phyloP scores from a whole-genome alignment of 306 rosid genomes.

The Rosa persica region DNA sequence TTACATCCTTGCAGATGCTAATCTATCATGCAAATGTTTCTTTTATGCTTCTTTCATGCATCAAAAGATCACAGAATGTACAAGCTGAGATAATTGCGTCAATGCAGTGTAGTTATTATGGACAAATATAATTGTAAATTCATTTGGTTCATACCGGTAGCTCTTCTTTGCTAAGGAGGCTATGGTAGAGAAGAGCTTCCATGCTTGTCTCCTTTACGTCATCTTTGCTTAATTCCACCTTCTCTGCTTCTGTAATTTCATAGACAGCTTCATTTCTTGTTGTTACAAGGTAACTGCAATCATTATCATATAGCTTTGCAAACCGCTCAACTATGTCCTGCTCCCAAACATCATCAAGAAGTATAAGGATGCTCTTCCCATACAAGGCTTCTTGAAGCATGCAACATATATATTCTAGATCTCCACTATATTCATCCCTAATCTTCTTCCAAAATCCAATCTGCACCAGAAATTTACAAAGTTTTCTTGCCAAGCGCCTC shows the following conservation, averaged over 20 bases:
- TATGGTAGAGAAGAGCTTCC: conserved; percentile 29
- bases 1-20: neutral
- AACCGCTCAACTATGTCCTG: conserved; percentile 36
- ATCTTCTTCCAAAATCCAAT: conserved; percentile 38
- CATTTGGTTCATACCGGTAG: conserved; percentile 20
- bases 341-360: conserved; percentile 41
- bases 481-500: conserved; percentile 30
- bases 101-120: neutral
- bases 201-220: conserved; percentile 32
- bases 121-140: neutral
- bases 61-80: neutral
- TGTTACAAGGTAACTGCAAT: conserved; percentile 34
- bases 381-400: conserved; percentile 36
- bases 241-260: conserved; percentile 41
- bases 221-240: conserved; percentile 30
- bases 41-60: conserved; percentile 1
- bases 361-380: conserved; percentile 32
- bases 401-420: conserved; percentile 28
- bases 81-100: neutral
- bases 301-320: conserved; percentile 31
- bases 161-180: conserved; percentile 35
- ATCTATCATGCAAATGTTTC: neutral
- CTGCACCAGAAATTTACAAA: conserved; percentile 29
- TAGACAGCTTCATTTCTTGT: conserved; percentile 38
- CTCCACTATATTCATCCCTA: conserved; percentile 24